These are phyloP conservation scores for Pseudovirgaria hyperparasitica DNA, from an alignment of 2,329 filamentous ascomycete genomes.

Conservation along the genomic window DNA sequence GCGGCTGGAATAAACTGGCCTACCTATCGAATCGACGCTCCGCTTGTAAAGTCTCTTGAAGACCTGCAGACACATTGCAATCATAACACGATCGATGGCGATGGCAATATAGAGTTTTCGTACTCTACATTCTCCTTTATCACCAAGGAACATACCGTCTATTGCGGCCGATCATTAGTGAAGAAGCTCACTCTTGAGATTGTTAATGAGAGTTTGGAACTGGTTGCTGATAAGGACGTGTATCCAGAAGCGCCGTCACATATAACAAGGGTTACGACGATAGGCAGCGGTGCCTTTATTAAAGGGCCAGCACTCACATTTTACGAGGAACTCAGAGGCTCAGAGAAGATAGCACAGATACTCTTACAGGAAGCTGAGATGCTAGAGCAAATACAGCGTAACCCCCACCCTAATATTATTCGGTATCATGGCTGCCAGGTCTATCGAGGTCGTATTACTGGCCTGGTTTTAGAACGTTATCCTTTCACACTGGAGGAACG, in stretches of 20 bases:
- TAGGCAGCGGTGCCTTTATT: conserved; percentile 4
- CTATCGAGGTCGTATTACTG: conserved; percentile 3
- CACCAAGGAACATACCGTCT: conserved; percentile 4
- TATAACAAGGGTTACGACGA: conserved; percentile 4
- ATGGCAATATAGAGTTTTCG: conserved; percentile 4
- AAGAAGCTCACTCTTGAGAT: conserved; percentile 5
- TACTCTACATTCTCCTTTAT: conserved; percentile 6
- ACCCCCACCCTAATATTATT: conserved; percentile 6
- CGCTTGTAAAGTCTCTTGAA: conserved; percentile 4
- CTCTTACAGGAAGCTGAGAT: conserved; percentile 6
- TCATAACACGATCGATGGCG: conserved; percentile 2
- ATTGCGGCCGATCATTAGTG: conserved; percentile 4
- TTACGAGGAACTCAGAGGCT: conserved; percentile 3
- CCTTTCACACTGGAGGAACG: conserved; percentile 2
- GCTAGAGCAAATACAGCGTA: conserved; percentile 3
- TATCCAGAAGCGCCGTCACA: conserved; percentile 5
- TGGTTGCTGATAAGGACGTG: conserved; percentile 5
- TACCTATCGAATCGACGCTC: conserved; percentile 2
- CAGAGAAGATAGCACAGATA: conserved; percentile 4
- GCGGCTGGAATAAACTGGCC: conserved; percentile 2
- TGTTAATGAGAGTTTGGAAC: conserved; percentile 4
- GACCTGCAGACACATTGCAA: conserved; percentile 3
- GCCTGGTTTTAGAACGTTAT: conserved; percentile 4
- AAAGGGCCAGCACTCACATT: conserved; percentile 5
- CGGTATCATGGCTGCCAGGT: conserved; percentile 6